A percentile compares a stretch with the other conserved stretches of the same genome.
phyloP scores from a whole-genome alignment of 1,284 basidiomycete genomes.

The Inonotus hispidus region DNA sequence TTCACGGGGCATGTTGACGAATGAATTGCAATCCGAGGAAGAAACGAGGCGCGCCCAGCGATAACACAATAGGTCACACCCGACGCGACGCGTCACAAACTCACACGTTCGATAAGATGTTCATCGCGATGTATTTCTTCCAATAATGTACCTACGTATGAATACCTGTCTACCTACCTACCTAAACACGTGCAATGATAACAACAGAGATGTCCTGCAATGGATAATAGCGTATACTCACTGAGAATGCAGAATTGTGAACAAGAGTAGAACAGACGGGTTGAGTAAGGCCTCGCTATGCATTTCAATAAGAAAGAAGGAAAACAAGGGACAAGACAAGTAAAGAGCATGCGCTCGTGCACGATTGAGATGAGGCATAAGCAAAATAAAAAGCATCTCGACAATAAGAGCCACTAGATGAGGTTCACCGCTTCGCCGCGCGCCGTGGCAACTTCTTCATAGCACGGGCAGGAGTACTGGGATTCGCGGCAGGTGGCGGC shows the following conservation, averaged over 20 bases:
- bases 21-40: conserved; percentile 7
- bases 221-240: conserved; percentile 6
- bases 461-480: conserved; percentile 36
- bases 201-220: conserved; percentile 16
- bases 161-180: conserved; percentile 1
- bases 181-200: conserved; percentile 9
- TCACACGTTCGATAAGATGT: background rate
- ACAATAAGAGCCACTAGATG: background rate
- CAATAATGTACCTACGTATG: conserved; percentile 5
- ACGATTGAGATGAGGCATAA: background rate
- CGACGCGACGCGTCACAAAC: conserved; percentile 5
- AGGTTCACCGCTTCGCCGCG: conserved; percentile 11
- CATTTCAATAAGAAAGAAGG: background rate
- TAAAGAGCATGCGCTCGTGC: background rate
- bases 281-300: background rate
- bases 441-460: conserved; percentile 50
- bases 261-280: background rate
- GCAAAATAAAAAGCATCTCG: background rate
- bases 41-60: too few species aligned
- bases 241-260: background rate
- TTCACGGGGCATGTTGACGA: conserved; percentile 68
- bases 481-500: conserved; percentile 27
- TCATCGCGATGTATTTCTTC: background rate
- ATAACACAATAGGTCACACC: background rate
- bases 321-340: background rate